phyloP scores from a whole-genome alignment of 345 rosid genomes.

The Aegle marmelos region DNA sequence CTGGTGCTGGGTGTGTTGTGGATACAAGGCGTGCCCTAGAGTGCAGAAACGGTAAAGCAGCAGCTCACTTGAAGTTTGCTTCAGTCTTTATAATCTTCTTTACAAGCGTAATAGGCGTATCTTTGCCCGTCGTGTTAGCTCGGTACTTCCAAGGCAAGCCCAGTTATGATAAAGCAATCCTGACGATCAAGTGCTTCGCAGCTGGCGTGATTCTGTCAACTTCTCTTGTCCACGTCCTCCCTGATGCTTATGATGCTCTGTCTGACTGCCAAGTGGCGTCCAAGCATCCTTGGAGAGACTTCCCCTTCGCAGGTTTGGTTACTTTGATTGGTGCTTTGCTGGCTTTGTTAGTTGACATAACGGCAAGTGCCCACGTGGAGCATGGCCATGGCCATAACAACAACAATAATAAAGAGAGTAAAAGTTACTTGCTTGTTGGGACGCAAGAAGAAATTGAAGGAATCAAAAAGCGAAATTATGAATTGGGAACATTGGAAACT shows the following conservation, averaged over 20 bases:
- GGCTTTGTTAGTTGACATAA: constrained; percentile 74
- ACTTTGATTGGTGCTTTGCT: constrained; percentile 63
- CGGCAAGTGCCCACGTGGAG: constrained; percentile 81
- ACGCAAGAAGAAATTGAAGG: constrained; percentile 29
- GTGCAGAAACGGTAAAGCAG: constrained; percentile 64
- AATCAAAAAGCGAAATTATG: constrained; percentile 24
- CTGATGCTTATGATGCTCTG: constrained; percentile 76
- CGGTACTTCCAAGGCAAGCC: constrained; percentile 78
- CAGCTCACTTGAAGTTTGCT: constrained; percentile 64
- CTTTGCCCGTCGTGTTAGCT: constrained; percentile 66
- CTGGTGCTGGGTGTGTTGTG: constrained; percentile 48
- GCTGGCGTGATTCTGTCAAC: constrained; percentile 97
- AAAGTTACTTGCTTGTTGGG: constrained; percentile 38
- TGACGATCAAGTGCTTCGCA: constrained; percentile 84
- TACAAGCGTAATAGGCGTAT: constrained; percentile 70
- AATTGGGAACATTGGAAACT: constrained; percentile 31
- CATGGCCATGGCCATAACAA: constrained; percentile 46
- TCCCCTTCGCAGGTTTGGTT: constrained; percentile 81
- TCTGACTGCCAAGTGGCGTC: constrained; percentile 75
- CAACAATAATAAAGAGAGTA: constrained; percentile 13
- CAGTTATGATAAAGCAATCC: constrained; percentile 63
- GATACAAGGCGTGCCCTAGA: constrained; percentile 48
- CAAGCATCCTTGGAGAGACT: constrained; percentile 80
- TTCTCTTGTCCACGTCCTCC: constrained; percentile 87
- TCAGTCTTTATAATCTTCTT: constrained; percentile 63